Conservation (phyloP, 2,329 filamentous ascomycete genomes). For the Beauveria pseudobassiana region DNA sequence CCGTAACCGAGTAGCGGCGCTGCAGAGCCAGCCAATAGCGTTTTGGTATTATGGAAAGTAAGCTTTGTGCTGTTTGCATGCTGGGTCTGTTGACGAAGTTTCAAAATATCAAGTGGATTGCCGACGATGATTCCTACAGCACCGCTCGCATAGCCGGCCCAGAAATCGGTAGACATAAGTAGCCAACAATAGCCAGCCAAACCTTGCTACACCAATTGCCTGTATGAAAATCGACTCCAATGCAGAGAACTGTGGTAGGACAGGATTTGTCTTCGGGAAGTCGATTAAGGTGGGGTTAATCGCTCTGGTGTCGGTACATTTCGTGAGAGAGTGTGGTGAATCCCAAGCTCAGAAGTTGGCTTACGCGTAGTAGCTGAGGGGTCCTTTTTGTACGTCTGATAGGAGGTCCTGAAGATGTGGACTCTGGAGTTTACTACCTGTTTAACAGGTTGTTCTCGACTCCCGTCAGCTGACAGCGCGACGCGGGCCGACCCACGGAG, state of each 20-base stretch:
- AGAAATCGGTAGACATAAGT: slow-evolving; percentile 80
- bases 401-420: no score
- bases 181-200: not conserved
- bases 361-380: no score
- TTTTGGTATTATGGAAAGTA: slow-evolving; percentile 27
- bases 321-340: not conserved
- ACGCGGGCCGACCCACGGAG: not conserved
- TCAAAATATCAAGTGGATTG: slow-evolving; percentile 69
- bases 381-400: no score
- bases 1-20: slow-evolving; percentile 87
- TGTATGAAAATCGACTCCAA: not conserved
- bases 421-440: not conserved
- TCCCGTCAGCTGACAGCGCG: not conserved
- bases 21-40: slow-evolving; percentile 58
- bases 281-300: not conserved
- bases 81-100: slow-evolving; percentile 61
- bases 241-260: not conserved
- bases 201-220: not conserved
- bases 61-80: slow-evolving; percentile 13
- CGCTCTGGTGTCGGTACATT: not conserved
- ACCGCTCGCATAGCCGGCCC: slow-evolving; percentile 85
- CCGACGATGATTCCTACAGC: slow-evolving; percentile 81
- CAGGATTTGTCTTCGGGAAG: not conserved
- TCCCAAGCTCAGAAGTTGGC: no score
- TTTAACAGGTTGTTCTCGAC: not conserved